Evolutionary conservation across 2,329 filamentous ascomycete species (phyloP), one percentile per base, ranked within the genome.

Genomic region (Lecanoromycetidae sp.): DNA sequence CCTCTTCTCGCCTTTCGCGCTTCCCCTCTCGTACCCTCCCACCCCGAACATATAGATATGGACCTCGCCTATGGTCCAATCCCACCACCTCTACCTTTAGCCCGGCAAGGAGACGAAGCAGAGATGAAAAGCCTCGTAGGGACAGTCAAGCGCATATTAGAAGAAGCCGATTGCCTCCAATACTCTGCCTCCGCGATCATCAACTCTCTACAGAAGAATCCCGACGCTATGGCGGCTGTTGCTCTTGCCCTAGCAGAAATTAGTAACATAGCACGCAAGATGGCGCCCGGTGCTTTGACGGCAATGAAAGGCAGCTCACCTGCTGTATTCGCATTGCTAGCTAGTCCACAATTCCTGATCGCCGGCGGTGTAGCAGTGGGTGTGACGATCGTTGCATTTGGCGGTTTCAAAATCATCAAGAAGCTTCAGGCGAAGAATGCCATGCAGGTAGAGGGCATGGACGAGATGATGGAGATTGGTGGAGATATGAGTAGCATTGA

Each of bases 381-480:
- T 12, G 81, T 94, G n/a, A 96, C 91, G 0, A 80, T 96, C 7
- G 86, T 98, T 57, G 88, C 91, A 63, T 86, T 98, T 51, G 91
- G 91, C 45, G 90, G 91, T 4, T 96, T 87, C 76, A 96, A 94
- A 68, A 95, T 98, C 62, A 80, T 98, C 66, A 93, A 95, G 72
- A 82, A 80, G 57, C 85, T 96, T 55, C 70, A 71, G 57, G 68
- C 61, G 12, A 65, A 66, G 48, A 66, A 67, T 9, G 52, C 51
- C n/a, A 46, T 56, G 15, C 57, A 61, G 48, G 60, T 56, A 48
- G 62, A 56, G 9, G 61, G 63, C 44, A 66, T 75, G 54, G 75
- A 79, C 43, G 74, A 80, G 55, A 66, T 80, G 56, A 66, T 77
- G 51, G 72, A 76, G 20, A 58, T 76, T 35, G 62, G 66, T 42